Conservation (phyloP, 805 yeast genomes). For the Ogataea minuta region DNA sequence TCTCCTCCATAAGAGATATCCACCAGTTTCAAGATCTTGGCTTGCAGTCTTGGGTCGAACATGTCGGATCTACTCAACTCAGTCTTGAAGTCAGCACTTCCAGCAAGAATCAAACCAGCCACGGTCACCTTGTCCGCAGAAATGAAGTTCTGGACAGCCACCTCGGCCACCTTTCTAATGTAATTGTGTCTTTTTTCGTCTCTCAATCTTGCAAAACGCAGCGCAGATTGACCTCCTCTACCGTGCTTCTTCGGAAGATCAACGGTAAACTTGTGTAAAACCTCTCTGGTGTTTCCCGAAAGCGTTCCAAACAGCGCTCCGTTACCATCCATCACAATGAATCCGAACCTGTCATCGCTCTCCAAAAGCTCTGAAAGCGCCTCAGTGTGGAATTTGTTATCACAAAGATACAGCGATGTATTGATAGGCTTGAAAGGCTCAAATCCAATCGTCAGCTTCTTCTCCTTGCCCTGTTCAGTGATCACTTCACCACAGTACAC, state of each 20-base stretch:
- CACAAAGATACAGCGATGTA: constrained; percentile 94
- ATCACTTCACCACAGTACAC: constrained; percentile 97
- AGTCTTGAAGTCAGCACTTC: constrained; percentile 98
- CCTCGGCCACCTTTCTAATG: constrained; percentile 97
- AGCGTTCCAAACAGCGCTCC: constrained; percentile 95
- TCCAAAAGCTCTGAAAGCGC: constrained; percentile 91
- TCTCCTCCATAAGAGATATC: constrained; percentile 99
- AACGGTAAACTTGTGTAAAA: constrained; percentile 92
- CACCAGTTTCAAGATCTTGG: constrained; percentile 86
- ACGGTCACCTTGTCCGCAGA: constrained; percentile 93
- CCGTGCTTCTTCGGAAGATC: constrained; percentile 99
- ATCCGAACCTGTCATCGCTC: constrained; percentile 94
- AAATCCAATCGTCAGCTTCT: constrained; percentile 93
- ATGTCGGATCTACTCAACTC: constrained; percentile 90
- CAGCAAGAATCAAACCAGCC: constrained; percentile 93
- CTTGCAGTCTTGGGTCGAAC: constrained; percentile 85
- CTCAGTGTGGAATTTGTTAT: constrained; percentile 97
- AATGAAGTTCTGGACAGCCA: constrained; percentile 95
- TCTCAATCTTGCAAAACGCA: constrained; percentile 98
- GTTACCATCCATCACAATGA: constrained; percentile 99
- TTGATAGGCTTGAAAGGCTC: constrained; percentile 99
- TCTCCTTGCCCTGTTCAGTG: constrained; percentile 96
- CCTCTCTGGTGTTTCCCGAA: constrained; percentile 95
- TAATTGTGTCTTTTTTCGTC: constrained; percentile 99
- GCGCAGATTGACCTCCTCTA: constrained; percentile 99